Percentiles rank a stretch among this genome's conserved stretches.
phyloP scores from a whole-genome alignment of 495 filamentous ascomycete species.

The Neurospora sp. region DNA sequence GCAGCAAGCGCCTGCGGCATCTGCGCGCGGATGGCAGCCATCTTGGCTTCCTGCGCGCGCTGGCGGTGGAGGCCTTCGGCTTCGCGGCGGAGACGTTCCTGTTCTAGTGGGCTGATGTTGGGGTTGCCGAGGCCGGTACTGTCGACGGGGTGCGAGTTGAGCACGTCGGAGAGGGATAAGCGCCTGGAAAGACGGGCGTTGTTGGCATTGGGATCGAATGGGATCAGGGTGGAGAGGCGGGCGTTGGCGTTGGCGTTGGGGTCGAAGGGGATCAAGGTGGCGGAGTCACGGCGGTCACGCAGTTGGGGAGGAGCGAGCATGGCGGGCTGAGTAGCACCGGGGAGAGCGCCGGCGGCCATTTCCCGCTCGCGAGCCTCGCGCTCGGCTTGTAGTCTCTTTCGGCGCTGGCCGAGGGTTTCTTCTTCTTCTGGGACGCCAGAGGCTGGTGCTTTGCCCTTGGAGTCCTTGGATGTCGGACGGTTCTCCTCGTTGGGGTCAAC shows the following conservation, averaged over 20 bases:
- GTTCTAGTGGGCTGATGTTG: constrained; percentile 23
- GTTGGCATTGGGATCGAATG: background rate
- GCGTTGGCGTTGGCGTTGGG: too few species aligned
- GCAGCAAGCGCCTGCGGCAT: constrained; percentile 27
- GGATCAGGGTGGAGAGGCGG: too few species aligned
- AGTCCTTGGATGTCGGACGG: background rate
- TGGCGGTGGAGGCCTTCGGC: constrained; percentile 23
- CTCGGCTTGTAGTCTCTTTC: constrained; percentile 68
- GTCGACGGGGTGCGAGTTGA: constrained; percentile 34
- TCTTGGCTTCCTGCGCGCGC: constrained; percentile 26
- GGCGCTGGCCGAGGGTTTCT: constrained; percentile 82
- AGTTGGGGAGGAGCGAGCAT: constrained; percentile 6
- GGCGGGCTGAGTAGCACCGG: background rate
- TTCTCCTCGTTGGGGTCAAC: constrained; percentile 25
- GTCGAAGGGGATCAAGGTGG: constrained; percentile 13
- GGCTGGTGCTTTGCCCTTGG: constrained; percentile 13
- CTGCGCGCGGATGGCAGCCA: constrained; percentile 30
- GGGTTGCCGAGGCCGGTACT: constrained; percentile 22
- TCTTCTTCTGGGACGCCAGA: constrained; percentile 45
- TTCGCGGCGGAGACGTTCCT: constrained; percentile 23
- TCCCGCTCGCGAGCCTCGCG: constrained; percentile 43
- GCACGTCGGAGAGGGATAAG: constrained; percentile 61
- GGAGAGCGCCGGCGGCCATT: constrained; percentile 18
- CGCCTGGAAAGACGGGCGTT: constrained; percentile 18
- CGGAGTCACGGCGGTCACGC: constrained; percentile 5